Base-by-base conservation (phyloP, 768 basidiomycete species). In the Suillus bovinus region DNA sequence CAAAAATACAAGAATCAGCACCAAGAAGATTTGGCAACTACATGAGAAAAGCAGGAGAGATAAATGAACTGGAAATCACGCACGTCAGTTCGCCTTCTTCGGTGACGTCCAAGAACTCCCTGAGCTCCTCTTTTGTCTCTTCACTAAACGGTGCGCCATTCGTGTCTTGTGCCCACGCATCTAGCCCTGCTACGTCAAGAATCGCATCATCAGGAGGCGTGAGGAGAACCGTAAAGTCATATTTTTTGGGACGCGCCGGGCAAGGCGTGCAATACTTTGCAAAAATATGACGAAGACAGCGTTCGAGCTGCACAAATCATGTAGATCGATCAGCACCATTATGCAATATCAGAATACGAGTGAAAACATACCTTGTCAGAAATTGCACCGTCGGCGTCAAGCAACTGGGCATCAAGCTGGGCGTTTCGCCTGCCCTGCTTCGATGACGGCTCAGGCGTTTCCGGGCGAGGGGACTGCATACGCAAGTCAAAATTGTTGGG, bases 91-190 rank as follows among this genome's bases (percentile, higher is more conserved):
- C 77, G 13, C 89, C 88, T 47, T 87, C 84, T 42, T 86, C 87
- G 24, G 84, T 89, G 24, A 88, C 83, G 75, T 93, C 90, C 66
- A 94, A 80, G 68, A 87, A 90, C 66, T 91, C 87, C 57, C 84
- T 74, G 31, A 93, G 80, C 70, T 94, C 92, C 46, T 89, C 85
- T 72, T 91, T 93, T 20, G 89, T 87, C 67, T 88, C 91, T 58
- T 86, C 79, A 5, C 87, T 82, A 64, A 93, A 90, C n/a, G 88
- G 86, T 42, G 81, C 80, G n/a, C 91, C 92, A 63, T 94, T 94
- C 11, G 92, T 94, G 61, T 91, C 92, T 29, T 75, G 76, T 14
- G 91, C 90, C 87, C 89, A 94, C 47, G 79, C 79, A 72, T 93
- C 91, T 57, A 93, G 74, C 9, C 85, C 90, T 61, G 84, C 77